Evolutionary conservation across 345 rosid genomes (phyloP), one percentile per base, ranked within the genome.

Genomic region (Atalantia buxifolia): DNA sequence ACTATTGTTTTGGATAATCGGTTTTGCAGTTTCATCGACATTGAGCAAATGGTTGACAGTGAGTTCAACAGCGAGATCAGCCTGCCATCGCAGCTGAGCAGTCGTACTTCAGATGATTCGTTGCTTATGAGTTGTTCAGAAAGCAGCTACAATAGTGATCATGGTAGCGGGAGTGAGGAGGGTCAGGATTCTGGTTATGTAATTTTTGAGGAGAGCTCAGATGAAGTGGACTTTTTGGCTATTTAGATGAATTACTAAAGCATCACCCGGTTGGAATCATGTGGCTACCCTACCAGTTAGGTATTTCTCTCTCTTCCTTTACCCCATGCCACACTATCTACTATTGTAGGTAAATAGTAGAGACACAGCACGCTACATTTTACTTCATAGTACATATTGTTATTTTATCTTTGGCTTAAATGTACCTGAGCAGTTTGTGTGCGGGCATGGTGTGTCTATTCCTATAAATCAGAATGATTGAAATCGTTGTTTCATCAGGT

Each of bases 61-160:
- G 90, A 91, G 67, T 76, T 88, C 75, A 83, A 80, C 73, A 85
- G 84, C 16, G 92, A 89, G 55, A 16, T 82, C 75, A 84, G 90
- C 79, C 30, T 84, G 75, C 83, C 89, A 14, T 86, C 88, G 0
- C 87, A 83, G 71, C 78, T 79, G 72, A 83, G 85, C 71, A 82
- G 84, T 77, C 88, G 78, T 60, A 18, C 72, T 28, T 89, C 88
- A 45, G 90, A 86, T 74, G 84, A 86, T 82, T 81, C 87, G 18
- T 72, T 85, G 71, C 85, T 82, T 70, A 78, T 87, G 87, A 87
- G 87, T 78, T 82, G 86, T 38, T 85, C 88, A 42, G 92, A 89
- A 74, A 88, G 89, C 87, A 91, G 89, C 87, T 91, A 91, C 71
- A 88, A 81, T 69, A 88, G 92, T 73, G 94, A 89, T 77, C 92